Conservation (phyloP, 345 rosid genomes). For the Rubroshorea leprosula region DNA sequence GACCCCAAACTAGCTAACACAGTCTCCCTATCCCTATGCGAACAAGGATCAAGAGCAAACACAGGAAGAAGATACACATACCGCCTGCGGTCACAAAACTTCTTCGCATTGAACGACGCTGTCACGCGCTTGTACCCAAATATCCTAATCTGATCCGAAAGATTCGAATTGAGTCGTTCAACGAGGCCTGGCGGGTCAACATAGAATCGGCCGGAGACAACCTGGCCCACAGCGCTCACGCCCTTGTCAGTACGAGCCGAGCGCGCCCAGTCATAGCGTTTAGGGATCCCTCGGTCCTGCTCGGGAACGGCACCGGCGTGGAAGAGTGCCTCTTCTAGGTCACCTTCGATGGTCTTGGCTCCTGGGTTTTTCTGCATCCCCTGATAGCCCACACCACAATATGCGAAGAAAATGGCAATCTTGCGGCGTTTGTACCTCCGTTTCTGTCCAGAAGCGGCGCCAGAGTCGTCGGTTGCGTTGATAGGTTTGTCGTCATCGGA, state of each 20-base stretch:
- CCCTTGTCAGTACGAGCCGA: slow-evolving; percentile 96
- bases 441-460: slow-evolving; percentile 25
- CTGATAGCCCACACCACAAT: slow-evolving; percentile 94
- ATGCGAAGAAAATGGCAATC: slow-evolving; percentile 83
- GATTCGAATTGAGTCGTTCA: slow-evolving; percentile 58
- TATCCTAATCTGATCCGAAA: slow-evolving; percentile 59
- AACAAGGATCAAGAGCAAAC: slow-evolving; percentile 69
- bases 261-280: slow-evolving; percentile 78
- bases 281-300: slow-evolving; percentile 67
- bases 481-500: slow-evolving; percentile 34
- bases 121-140: slow-evolving; percentile 82
- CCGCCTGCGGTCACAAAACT: slow-evolving; percentile 89
- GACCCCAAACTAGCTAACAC: slow-evolving; percentile 73
- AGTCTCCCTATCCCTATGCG: slow-evolving; percentile 79
- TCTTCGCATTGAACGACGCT: slow-evolving; percentile 70
- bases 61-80: slow-evolving; percentile 86
- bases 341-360: slow-evolving; percentile 94
- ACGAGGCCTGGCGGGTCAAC: slow-evolving; percentile 89
- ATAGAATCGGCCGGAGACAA: slow-evolving; percentile 81
- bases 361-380: slow-evolving; percentile 99
- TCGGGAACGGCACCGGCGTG: slow-evolving; percentile 79
- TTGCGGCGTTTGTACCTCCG: slow-evolving; percentile 79
- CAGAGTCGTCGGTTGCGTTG: slow-evolving; percentile 12
- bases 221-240: slow-evolving; percentile 97
- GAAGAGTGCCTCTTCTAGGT: slow-evolving; percentile 87